Evolutionary conservation across 1,284 basidiomycete genomes (phyloP).

Genomic region (Tilletiopsis washingtonensis): DNA sequence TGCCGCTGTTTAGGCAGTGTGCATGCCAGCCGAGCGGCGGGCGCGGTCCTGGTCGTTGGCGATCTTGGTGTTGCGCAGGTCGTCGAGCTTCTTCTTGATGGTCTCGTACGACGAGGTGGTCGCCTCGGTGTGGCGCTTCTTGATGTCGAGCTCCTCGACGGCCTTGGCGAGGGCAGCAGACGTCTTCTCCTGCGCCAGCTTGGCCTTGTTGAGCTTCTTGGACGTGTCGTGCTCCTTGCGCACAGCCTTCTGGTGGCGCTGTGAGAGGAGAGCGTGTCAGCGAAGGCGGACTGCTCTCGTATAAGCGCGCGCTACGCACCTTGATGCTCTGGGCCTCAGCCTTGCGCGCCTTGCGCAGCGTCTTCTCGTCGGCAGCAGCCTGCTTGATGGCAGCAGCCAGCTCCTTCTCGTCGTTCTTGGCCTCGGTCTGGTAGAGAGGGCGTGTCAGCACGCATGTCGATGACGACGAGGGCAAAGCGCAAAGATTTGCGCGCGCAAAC

Average conservation of each 20-base stretch:
- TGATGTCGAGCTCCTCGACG: slow-evolving; percentile 36
- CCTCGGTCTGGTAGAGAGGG: too few relatives aligned
- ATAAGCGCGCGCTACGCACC: slow-evolving; percentile 1
- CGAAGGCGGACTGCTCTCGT: not conserved
- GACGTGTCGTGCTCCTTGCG: slow-evolving; percentile 33
- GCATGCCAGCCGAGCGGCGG: slow-evolving; percentile 1
- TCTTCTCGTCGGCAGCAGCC: slow-evolving; percentile 27
- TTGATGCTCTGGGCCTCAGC: slow-evolving; percentile 32
- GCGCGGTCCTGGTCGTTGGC: slow-evolving; percentile 30
- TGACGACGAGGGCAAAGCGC: too few relatives aligned
- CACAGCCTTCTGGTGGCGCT: slow-evolving; percentile 29
- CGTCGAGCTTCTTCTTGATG: slow-evolving; percentile 27
- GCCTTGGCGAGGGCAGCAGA: slow-evolving; percentile 30
- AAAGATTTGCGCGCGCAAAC: too few relatives aligned
- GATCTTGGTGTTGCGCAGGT: slow-evolving; percentile 26
- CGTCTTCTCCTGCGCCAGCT: slow-evolving; percentile 30
- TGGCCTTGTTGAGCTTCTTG: slow-evolving; percentile 30
- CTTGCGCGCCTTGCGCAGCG: slow-evolving; percentile 31
- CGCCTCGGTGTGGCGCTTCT: slow-evolving; percentile 32
- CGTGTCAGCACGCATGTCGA: too few relatives aligned
- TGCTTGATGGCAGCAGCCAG: slow-evolving; percentile 35
- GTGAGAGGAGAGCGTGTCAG: not conserved
- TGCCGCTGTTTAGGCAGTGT: too few relatives aligned
- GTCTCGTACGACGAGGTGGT: slow-evolving; percentile 24
- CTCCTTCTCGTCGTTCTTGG: slow-evolving; percentile 36